Percentiles rank a stretch among this genome's conserved stretches.
These are phyloP conservation scores for Raffaelea ambrosiae DNA, from an alignment of 2,329 filamentous ascomycete species.

Conservation along the genomic window DNA sequence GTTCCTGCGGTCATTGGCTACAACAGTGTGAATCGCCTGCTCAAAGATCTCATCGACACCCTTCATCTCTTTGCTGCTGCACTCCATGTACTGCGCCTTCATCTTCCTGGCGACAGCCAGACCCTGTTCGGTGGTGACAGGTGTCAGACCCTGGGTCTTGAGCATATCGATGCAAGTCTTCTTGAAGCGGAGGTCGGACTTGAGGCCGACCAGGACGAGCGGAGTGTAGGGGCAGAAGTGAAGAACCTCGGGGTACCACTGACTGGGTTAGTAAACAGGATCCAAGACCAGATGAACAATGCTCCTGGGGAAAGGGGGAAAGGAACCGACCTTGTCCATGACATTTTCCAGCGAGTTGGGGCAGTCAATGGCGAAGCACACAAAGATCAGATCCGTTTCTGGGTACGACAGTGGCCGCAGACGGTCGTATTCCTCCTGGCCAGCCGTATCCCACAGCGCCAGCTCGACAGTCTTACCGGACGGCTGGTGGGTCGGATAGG, in stretches of 20 bases:
- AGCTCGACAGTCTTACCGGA: slow-evolving; percentile 94
- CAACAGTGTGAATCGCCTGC: slow-evolving; percentile 79
- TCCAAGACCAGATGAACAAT: neutral
- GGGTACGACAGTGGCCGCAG: slow-evolving; percentile 93
- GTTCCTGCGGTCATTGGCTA: slow-evolving; percentile 67
- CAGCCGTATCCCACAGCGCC: slow-evolving; percentile 95
- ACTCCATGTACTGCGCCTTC: slow-evolving; percentile 94
- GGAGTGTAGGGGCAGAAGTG: slow-evolving; percentile 98
- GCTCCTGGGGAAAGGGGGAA: neutral
- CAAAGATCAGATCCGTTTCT: slow-evolving; percentile 94
- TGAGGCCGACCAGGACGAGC: slow-evolving; percentile 89
- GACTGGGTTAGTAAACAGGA: slow-evolving; percentile 19
- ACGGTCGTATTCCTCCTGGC: slow-evolving; percentile 97
- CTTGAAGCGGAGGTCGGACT: slow-evolving; percentile 93
- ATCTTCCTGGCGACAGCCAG: slow-evolving; percentile 84
- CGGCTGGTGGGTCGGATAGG: slow-evolving; percentile 79
- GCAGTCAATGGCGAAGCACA: slow-evolving; percentile 98
- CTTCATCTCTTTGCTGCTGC: slow-evolving; percentile 94
- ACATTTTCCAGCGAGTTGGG: slow-evolving; percentile 98
- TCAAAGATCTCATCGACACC: slow-evolving; percentile 97
- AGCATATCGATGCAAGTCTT: slow-evolving; percentile 97
- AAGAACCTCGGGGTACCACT: slow-evolving; percentile 99
- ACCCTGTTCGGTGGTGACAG: slow-evolving; percentile 87
- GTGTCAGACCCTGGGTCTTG: slow-evolving; percentile 93
- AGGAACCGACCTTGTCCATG: slow-evolving; percentile 78